phyloP scores from a whole-genome alignment of 306 rosid genomes.

The Neltuma alba region DNA sequence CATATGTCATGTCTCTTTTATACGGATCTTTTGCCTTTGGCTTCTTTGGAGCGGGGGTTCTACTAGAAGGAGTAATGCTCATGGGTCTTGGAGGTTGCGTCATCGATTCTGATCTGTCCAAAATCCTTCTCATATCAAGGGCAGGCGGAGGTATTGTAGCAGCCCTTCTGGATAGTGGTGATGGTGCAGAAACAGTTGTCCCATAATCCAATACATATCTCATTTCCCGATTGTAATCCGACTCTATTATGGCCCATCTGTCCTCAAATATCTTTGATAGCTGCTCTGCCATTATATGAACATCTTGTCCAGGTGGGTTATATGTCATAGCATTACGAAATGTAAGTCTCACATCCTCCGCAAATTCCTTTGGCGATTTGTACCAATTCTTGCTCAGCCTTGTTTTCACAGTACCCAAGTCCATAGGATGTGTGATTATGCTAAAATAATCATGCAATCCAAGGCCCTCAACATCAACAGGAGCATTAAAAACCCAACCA shows the following conservation, averaged over 20 bases:
- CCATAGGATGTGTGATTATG: constrained; percentile 90
- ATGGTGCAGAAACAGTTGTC: constrained; percentile 53
- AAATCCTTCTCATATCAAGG: constrained; percentile 78
- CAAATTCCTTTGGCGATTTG: constrained; percentile 92
- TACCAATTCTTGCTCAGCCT: constrained; percentile 93
- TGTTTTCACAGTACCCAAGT: constrained; percentile 79
- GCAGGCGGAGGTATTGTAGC: constrained; percentile 61
- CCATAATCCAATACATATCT: constrained; percentile 69
- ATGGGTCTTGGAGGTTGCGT: constrained; percentile 48
- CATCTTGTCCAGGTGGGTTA: constrained; percentile 94
- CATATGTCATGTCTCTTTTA: constrained; percentile 93
- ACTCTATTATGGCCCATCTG: constrained; percentile 91
- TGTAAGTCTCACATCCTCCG: constrained; percentile 97
- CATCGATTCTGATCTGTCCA: constrained; percentile 78
- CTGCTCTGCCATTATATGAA: constrained; percentile 92
- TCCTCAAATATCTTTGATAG: constrained; percentile 75
- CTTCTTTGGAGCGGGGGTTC: constrained; percentile 94
- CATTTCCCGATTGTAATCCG: constrained; percentile 78
- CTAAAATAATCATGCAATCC: constrained; percentile 88
- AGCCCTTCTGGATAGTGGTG: constrained; percentile 70
- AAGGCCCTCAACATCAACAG: constrained; percentile 77
- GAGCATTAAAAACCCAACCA: constrained; percentile 89
- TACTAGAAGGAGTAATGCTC: constrained; percentile 64
- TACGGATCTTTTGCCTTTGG: constrained; percentile 94
- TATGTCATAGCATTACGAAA: constrained; percentile 90